A percentile compares a stretch with the other conserved stretches of the same genome.
These are phyloP conservation scores for Lactarius sp. DNA, from an alignment of 768 basidiomycete genomes.

Conservation along the genomic window DNA sequence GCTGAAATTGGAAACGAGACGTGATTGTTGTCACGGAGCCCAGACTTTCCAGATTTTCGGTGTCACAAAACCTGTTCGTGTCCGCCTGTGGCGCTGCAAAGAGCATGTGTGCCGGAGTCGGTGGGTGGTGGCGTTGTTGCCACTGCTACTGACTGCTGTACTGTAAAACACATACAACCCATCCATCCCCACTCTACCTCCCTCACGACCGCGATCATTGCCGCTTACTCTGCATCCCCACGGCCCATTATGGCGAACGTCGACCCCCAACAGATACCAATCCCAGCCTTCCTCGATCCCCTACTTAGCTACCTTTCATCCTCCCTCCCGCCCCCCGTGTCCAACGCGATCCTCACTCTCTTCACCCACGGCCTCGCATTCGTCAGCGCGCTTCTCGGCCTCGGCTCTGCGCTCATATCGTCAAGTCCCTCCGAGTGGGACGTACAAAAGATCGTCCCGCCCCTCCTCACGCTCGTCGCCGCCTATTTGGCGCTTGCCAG, in stretches of 20 bases:
- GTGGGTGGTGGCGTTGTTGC: not conserved
- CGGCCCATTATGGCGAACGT: constrained; percentile 17
- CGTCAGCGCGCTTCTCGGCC: constrained; percentile 42
- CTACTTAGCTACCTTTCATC: constrained; percentile 51
- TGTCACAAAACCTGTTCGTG: constrained; percentile 11
- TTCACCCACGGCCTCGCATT: constrained; percentile 51
- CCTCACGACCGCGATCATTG: not conserved
- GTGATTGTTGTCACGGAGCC: constrained; percentile 20
- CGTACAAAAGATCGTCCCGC: constrained; percentile 62
- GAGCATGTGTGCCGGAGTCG: not conserved
- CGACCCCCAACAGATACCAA: no score
- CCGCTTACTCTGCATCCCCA: not conserved
- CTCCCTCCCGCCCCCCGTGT: constrained; percentile 52
- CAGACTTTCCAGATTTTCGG: not conserved
- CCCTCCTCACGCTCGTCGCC: constrained; percentile 63
- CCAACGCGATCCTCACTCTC: constrained; percentile 45
- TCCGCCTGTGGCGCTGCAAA: constrained; percentile 9
- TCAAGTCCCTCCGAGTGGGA: constrained; percentile 60
- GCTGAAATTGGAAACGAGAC: constrained; percentile 1
- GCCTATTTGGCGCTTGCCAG: constrained; percentile 75
- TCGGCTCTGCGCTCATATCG: constrained; percentile 45
- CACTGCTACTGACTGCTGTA: not conserved
- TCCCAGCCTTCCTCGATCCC: constrained; percentile 50
- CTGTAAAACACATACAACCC: not conserved
- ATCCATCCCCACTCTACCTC: not conserved